phyloP scores from a whole-genome alignment of 805 yeast genomes.

The Priceomyces medius region DNA sequence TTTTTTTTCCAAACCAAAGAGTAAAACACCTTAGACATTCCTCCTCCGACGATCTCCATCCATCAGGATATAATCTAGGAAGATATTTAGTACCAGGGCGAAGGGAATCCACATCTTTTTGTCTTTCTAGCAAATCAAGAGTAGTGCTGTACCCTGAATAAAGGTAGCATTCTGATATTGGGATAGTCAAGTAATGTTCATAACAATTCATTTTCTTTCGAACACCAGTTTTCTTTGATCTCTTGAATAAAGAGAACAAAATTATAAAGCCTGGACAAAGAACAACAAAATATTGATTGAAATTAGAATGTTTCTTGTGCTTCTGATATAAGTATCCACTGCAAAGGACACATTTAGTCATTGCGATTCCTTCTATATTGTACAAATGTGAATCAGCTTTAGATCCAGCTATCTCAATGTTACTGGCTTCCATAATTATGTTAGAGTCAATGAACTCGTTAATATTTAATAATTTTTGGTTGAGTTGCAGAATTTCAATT shows the following conservation, averaged over 20 bases:
- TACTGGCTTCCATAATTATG: conserved; percentile 36
- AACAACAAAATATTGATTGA: conserved; percentile 58
- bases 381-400: conserved; percentile 52
- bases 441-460: conserved; percentile 59
- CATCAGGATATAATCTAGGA: conserved; percentile 77
- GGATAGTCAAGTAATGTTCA: conserved; percentile 55
- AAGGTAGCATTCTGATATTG: conserved; percentile 67
- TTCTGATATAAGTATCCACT: conserved; percentile 72
- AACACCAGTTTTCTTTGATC: conserved; percentile 47
- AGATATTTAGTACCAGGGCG: conserved; percentile 56
- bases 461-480: conserved; percentile 47
- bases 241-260: conserved; percentile 50
- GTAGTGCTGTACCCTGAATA: conserved; percentile 68
- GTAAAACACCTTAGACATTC: conserved; percentile 77
- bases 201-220: conserved; percentile 49
- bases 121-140: conserved; percentile 51
- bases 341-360: conserved; percentile 58
- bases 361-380: conserved; percentile 56
- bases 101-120: conserved; percentile 44
- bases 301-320: conserved; percentile 64
- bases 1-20: conserved; percentile 74
- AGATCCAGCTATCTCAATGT: conserved; percentile 54
- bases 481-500: conserved; percentile 39
- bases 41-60: conserved; percentile 80
- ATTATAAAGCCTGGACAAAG: conserved; percentile 69